Conservation (phyloP, 805 yeast genomes). For the Maudiozyma saulgeensis region DNA sequence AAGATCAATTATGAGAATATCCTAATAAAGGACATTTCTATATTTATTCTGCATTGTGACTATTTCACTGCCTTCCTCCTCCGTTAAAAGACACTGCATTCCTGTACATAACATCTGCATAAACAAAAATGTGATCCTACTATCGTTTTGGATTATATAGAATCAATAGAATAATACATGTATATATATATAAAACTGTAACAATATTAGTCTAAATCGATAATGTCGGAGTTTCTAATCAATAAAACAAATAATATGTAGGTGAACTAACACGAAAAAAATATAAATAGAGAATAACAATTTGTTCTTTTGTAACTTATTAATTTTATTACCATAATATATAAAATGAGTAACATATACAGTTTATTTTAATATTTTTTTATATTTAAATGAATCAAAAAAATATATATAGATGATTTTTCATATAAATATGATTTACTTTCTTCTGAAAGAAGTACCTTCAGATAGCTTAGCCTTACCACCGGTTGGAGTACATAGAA, state of each 20-base stretch:
- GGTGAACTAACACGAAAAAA: no score
- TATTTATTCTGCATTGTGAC: no score
- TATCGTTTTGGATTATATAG: background rate
- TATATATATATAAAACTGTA: background rate
- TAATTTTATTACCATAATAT: constrained; percentile 5
- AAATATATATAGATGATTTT: background rate
- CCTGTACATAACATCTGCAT: constrained; percentile 1
- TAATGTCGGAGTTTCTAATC: background rate
- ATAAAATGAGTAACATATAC: constrained; percentile 7
- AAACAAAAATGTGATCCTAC: background rate
- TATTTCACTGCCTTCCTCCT: background rate
- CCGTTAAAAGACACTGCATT: background rate
- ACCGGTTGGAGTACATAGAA: constrained; percentile 98
- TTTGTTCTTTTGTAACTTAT: background rate
- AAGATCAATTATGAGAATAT: background rate
- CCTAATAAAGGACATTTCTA: background rate
- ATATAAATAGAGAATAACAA: background rate
- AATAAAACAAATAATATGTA: no score
- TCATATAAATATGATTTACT: constrained; percentile 45
- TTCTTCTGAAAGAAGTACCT: constrained; percentile 99
- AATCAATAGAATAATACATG: background rate
- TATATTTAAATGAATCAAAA: background rate
- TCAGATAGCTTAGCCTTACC: constrained; percentile 99
- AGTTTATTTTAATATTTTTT: constrained; percentile 4
- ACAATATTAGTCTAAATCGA: background rate